These are phyloP conservation scores for Aspergillus pseudoterreus DNA, from an alignment of 2,329 filamentous ascomycete species.

Conservation along the genomic window DNA sequence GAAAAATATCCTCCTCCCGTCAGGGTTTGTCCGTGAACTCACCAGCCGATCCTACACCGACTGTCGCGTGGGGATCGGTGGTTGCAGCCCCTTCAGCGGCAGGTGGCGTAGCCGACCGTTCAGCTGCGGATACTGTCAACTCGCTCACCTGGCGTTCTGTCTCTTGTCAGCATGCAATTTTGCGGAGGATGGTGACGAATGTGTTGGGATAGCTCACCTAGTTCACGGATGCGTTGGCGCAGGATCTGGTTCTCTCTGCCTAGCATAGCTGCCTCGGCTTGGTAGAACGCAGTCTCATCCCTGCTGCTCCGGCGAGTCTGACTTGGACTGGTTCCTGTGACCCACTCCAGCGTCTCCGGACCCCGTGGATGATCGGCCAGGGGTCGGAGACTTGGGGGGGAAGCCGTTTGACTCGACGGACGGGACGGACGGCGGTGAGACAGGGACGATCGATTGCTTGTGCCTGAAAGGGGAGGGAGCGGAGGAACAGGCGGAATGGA, in stretches of 20 bases:
- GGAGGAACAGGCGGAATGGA: conserved; percentile 30
- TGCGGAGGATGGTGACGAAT: background rate
- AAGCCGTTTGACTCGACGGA: conserved; percentile 33
- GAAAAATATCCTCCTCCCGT: background rate
- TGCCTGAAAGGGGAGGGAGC: conserved; percentile 8
- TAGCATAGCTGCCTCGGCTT: conserved; percentile 46
- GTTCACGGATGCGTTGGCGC: conserved; percentile 44
- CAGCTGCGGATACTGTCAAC: conserved; percentile 16
- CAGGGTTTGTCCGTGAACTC: conserved; percentile 20
- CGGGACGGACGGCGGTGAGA: conserved; percentile 34
- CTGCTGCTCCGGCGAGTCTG: conserved; percentile 37
- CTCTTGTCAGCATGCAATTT: background rate
- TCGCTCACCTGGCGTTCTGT: conserved; percentile 31
- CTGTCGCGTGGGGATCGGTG: conserved; percentile 8
- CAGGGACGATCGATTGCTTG: conserved; percentile 16
- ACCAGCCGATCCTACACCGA: conserved; percentile 11
- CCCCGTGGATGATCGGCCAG: conserved; percentile 21
- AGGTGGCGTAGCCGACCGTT: conserved; percentile 7
- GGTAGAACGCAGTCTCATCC: conserved; percentile 46
- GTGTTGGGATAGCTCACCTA: conserved; percentile 32
- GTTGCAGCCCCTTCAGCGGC: conserved; percentile 7
- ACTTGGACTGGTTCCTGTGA: conserved; percentile 24
- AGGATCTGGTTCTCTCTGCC: conserved; percentile 49
- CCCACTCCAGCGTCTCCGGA: conserved; percentile 23
- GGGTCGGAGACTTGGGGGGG: conserved; percentile 34